These are phyloP conservation scores for Hypocreales sp. DNA, from an alignment of 2,329 filamentous ascomycete genomes.

Conservation along the genomic window DNA sequence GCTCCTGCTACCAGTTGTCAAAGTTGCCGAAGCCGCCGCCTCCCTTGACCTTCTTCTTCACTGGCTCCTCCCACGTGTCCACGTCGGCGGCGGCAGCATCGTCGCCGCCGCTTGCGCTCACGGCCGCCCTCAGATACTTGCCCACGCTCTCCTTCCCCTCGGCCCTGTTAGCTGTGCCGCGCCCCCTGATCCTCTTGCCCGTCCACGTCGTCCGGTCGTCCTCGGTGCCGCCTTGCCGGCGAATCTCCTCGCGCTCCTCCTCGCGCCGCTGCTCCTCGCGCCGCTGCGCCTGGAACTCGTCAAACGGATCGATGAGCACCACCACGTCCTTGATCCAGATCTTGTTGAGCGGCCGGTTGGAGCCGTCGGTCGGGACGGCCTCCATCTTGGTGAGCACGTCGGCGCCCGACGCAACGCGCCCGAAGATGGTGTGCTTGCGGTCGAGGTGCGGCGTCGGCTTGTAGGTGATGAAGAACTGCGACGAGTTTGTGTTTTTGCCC, in stretches of 20 bases:
- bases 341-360: conserved; percentile 59
- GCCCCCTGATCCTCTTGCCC: conserved; percentile 67
- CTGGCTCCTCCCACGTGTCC: conserved; percentile 53
- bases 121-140: conserved; percentile 63
- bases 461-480: conserved; percentile 91
- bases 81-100: conserved; percentile 47
- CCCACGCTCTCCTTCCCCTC: conserved; percentile 39
- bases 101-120: conserved; percentile 25
- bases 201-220: conserved; percentile 94
- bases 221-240: conserved; percentile 54
- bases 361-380: conserved; percentile 57
- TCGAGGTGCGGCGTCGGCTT: conserved; percentile 73
- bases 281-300: conserved; percentile 73
- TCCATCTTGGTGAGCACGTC: conserved; percentile 65
- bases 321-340: conserved; percentile 71
- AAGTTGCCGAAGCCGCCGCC: conserved; percentile 89
- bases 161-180: conserved; percentile 38
- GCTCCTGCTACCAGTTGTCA: conserved; percentile 58
- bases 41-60: conserved; percentile 62
- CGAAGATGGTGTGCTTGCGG: conserved; percentile 95
- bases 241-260: conserved; percentile 44
- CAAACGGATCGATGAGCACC: conserved; percentile 88
- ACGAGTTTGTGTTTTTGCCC: conserved; percentile 92
- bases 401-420: conserved; percentile 61
- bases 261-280: conserved; percentile 44